phyloP scores from a whole-genome alignment of 164 flowering plant genomes.

The Kingdonia uniflora region DNA sequence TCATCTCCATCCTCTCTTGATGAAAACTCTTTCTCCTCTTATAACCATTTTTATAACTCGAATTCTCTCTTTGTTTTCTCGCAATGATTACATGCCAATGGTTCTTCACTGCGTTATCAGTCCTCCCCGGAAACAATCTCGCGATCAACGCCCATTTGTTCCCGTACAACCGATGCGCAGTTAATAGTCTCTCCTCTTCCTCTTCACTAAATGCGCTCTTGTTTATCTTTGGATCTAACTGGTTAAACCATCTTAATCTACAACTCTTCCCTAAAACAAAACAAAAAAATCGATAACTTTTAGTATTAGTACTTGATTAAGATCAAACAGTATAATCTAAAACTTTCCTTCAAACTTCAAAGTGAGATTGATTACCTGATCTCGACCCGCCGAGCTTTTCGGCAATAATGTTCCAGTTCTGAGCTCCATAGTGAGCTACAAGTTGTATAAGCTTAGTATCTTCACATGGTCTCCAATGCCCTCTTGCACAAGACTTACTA shows the following conservation, averaged over 20 bases:
- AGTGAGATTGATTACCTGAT: conserved; percentile 13
- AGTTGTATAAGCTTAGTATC: conserved; percentile 20
- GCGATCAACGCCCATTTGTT: conserved; percentile 82
- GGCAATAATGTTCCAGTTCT: conserved; percentile 27
- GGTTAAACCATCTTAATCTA: conserved; percentile 80
- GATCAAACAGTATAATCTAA: neutral
- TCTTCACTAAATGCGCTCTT: conserved; percentile 54
- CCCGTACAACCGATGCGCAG: conserved; percentile 50
- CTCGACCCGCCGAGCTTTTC: conserved; percentile 24
- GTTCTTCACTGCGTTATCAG: conserved; percentile 78
- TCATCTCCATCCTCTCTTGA: conserved; percentile 3
- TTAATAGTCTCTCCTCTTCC: conserved; percentile 59
- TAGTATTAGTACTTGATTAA: neutral
- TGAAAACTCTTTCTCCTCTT: too few relatives aligned
- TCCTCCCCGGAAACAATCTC: conserved; percentile 63
- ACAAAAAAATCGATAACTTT: neutral
- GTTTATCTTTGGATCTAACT: conserved; percentile 71
- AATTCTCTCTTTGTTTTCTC: conserved; percentile 44
- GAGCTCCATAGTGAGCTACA: conserved; percentile 22
- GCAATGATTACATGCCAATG: conserved; percentile 86
- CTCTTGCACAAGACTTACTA: conserved; percentile 14
- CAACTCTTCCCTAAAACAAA: conserved; percentile 58
- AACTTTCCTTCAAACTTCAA: neutral
- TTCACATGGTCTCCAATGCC: conserved; percentile 28
- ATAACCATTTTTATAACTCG: too few relatives aligned